Percentiles rank a stretch among this genome's conserved stretches.
phyloP scores from a whole-genome alignment of 495 filamentous ascomycete genomes.

The Zalerion maritima region DNA sequence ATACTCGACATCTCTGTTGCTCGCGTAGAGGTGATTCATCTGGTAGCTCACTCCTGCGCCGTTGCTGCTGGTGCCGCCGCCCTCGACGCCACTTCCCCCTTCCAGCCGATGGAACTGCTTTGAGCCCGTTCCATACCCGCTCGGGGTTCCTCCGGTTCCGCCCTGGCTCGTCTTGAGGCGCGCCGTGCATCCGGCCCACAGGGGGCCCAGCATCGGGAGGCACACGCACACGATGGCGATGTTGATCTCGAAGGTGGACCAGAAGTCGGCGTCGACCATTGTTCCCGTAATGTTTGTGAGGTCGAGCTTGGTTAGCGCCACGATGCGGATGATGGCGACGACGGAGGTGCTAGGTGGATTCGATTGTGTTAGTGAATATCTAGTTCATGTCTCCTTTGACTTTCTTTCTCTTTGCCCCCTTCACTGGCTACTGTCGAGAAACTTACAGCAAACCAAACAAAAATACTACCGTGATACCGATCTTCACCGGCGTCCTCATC shows the following conservation, averaged over 20 bases:
- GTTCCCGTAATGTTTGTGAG: constrained; percentile 10
- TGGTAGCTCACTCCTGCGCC: too few relatives aligned
- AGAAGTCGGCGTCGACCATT: constrained; percentile 9
- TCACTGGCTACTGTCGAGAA: too few relatives aligned
- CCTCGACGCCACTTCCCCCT: too few relatives aligned
- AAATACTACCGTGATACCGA: constrained; percentile 33
- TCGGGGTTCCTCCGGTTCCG: too few relatives aligned
- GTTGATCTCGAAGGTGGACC: constrained; percentile 9
- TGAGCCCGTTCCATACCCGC: too few relatives aligned
- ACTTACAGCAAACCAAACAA: constrained; percentile 38
- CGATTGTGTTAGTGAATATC: not conserved
- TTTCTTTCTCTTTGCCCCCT: too few relatives aligned
- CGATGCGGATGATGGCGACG: constrained; percentile 8
- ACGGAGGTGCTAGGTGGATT: constrained; percentile 2
- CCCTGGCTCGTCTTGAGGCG: too few relatives aligned
- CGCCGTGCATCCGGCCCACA: constrained; percentile 3
- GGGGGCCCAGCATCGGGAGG: constrained; percentile 10
- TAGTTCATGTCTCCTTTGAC: too few relatives aligned
- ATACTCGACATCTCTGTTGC: too few relatives aligned
- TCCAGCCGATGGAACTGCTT: too few relatives aligned
- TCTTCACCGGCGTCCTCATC: constrained; percentile 31
- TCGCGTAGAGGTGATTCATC: too few relatives aligned
- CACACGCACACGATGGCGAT: constrained; percentile 8
- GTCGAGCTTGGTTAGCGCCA: constrained; percentile 7
- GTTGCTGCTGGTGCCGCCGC: too few relatives aligned